Percentiles rank a stretch among this genome's conserved stretches.
Conservation (phyloP, 805 yeast genomes). For the Clavispora carvajalis region DNA sequence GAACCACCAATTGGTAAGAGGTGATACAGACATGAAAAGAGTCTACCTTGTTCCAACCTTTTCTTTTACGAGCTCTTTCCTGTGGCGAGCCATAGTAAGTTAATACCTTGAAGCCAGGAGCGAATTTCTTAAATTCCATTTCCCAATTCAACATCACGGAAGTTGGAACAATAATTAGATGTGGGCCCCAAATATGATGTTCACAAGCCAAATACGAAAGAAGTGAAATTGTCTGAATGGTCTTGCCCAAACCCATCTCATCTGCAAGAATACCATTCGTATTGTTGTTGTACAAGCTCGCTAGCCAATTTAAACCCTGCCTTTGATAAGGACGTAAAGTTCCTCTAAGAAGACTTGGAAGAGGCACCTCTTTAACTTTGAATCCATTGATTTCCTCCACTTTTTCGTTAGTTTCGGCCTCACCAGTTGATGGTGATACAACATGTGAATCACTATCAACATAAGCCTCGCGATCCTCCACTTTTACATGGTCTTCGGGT, state of each 20-base stretch:
- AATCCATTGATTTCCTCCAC: constrained; percentile 38
- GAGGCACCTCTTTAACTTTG: constrained; percentile 59
- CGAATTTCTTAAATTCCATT: constrained; percentile 97
- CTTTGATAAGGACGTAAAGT: constrained; percentile 86
- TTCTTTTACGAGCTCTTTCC: constrained; percentile 90
- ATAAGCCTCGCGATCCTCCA: constrained; percentile 10
- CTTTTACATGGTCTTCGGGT: constrained; percentile 3
- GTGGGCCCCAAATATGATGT: constrained; percentile 97
- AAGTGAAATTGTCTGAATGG: constrained; percentile 90
- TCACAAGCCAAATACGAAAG: constrained; percentile 87
- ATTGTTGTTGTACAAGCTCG: constrained; percentile 82
- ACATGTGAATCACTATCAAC: not conserved
- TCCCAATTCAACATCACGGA: constrained; percentile 98
- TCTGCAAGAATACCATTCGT: constrained; percentile 98
- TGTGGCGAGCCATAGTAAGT: constrained; percentile 97
- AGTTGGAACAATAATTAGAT: constrained; percentile 93
- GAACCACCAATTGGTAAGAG: constrained; percentile 94
- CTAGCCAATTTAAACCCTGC: constrained; percentile 96
- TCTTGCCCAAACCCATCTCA: constrained; percentile 98
- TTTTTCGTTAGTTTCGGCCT: constrained; percentile 7
- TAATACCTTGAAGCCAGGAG: constrained; percentile 93
- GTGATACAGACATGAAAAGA: constrained; percentile 96
- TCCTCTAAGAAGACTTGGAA: constrained; percentile 76
- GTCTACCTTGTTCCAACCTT: constrained; percentile 96
- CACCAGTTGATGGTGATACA: constrained; percentile 1